Conservation (phyloP, 495 filamentous ascomycete species). For the Acidiella bohemica region DNA sequence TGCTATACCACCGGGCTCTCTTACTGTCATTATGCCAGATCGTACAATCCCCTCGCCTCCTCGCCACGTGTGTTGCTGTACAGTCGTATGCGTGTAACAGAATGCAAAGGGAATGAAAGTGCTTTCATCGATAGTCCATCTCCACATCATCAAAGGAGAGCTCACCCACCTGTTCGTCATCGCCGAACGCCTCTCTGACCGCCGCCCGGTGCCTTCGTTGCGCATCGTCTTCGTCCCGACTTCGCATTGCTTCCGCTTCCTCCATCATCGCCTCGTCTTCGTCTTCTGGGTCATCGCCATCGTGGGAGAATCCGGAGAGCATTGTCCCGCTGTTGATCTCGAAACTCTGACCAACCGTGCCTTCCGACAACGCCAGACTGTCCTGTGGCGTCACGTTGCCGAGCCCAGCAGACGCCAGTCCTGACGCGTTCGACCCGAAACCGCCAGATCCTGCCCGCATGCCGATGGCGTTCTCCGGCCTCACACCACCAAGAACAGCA, state of each 20-base stretch:
- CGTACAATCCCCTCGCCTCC: too few species aligned
- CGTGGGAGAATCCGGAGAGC: conserved; percentile 73
- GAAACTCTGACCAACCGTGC: conserved; percentile 16
- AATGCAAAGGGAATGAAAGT: background rate
- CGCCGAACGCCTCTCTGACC: conserved; percentile 22
- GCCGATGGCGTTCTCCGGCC: conserved; percentile 70
- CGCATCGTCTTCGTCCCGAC: conserved; percentile 5
- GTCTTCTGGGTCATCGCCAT: conserved; percentile 91
- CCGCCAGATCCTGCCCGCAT: conserved; percentile 40
- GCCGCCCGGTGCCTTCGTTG: background rate
- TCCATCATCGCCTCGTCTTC: conserved; percentile 94
- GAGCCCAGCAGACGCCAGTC: conserved; percentile 64
- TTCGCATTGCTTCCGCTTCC: conserved; percentile 70
- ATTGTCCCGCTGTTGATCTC: conserved; percentile 19
- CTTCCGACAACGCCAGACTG: conserved; percentile 12
- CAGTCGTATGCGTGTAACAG: too few species aligned
- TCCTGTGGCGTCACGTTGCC: conserved; percentile 24
- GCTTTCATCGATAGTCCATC: conserved; percentile 37
- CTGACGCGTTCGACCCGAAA: conserved; percentile 18
- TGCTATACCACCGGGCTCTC: too few species aligned
- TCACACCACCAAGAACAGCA: conserved; percentile 90
- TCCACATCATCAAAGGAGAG: conserved; percentile 43
- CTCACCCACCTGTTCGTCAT: conserved; percentile 55
- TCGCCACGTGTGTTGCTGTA: too few species aligned
- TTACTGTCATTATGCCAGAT: too few species aligned